These are phyloP conservation scores for Exophiala dermatitidis DNA, from an alignment of 2,329 filamentous ascomycete species.

Conservation along the genomic window DNA sequence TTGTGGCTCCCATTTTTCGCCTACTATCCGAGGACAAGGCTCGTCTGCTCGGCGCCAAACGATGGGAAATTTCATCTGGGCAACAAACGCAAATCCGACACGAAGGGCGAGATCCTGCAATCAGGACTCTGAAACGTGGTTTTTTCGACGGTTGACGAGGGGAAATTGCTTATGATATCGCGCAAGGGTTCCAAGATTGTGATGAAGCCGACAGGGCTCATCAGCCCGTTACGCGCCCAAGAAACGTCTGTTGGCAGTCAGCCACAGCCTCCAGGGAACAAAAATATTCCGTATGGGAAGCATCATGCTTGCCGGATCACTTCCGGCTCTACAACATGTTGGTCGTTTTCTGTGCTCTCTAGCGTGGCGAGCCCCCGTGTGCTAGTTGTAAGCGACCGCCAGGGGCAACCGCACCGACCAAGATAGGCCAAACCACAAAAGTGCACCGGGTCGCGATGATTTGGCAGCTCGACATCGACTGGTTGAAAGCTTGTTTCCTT, in stretches of 20 bases:
- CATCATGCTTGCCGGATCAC: not conserved
- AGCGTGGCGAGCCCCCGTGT: not conserved
- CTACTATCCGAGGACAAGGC: not conserved
- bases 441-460: not conserved
- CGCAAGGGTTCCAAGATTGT: not conserved
- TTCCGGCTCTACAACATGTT: not conserved
- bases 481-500: conserved; percentile 3
- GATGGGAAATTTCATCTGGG: not conserved
- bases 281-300: too few relatives aligned
- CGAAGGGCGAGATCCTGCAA: not conserved
- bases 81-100: not conserved
- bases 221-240: not conserved
- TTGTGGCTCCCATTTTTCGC: not conserved
- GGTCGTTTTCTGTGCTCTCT: not conserved
- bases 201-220: not conserved
- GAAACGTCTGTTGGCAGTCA: not conserved
- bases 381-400: not conserved
- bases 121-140: not conserved
- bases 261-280: too few relatives aligned
- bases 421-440: not conserved
- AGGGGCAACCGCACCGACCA: conserved; percentile 1
- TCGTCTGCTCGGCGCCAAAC: not conserved
- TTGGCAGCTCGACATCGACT: conserved; percentile 5
- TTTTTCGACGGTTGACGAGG: not conserved
- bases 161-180: not conserved